These are phyloP conservation scores for Cynanchum wilfordii DNA, from an alignment of 257 asterid species.

Conservation along the genomic window DNA sequence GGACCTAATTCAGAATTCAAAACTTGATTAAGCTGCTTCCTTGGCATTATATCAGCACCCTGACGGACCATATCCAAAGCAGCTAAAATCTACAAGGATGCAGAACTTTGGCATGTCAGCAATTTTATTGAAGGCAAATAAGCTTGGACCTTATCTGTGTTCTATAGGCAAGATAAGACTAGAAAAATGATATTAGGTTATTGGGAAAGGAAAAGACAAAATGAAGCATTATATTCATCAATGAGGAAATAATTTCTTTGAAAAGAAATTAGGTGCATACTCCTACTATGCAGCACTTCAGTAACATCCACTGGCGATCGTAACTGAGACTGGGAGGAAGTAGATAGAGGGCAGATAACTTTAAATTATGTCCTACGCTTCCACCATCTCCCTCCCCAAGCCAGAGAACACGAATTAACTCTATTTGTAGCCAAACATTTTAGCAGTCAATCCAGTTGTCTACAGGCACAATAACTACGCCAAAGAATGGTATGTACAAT, in stretches of 20 bases:
- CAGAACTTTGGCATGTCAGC: slow-evolving; percentile 17
- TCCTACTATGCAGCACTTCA: not conserved
- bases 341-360: too few species aligned
- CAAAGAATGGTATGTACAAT: too few species aligned
- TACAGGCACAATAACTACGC: too few species aligned
- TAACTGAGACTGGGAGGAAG: too few species aligned
- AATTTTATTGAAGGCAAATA: not conserved
- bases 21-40: slow-evolving; percentile 82
- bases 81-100: slow-evolving; percentile 68
- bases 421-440: too few species aligned
- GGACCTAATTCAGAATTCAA: slow-evolving; percentile 79
- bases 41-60: slow-evolving; percentile 98
- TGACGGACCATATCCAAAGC: slow-evolving; percentile 96
- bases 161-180: not conserved
- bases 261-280: not conserved
- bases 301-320: too few species aligned
- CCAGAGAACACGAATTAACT: too few species aligned
- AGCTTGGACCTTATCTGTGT: not conserved
- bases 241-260: not conserved
- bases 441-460: too few species aligned
- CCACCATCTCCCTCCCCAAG: too few species aligned
- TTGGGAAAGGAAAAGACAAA: not conserved
- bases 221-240: not conserved
- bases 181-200: not conserved
- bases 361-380: too few species aligned